Percentiles rank a stretch among this genome's conserved stretches.
Conservation (phyloP, 1,139 yeast genomes). For the Spathaspora sp. region DNA sequence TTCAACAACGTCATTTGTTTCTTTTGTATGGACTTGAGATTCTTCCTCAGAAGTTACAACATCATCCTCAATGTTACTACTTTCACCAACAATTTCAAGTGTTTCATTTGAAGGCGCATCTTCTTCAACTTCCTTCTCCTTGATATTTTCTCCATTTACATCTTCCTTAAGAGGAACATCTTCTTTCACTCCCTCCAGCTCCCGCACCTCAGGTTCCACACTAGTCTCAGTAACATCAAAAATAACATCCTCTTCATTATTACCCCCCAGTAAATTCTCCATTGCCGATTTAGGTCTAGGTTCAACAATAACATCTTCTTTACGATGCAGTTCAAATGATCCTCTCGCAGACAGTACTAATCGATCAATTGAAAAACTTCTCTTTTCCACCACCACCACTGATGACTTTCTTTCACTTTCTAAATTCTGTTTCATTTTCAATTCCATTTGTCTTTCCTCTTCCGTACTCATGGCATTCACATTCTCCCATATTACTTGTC, state of each 20-base stretch:
- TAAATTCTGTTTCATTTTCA: constrained; percentile 43
- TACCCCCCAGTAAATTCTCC: background rate
- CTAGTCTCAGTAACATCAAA: constrained; percentile 2
- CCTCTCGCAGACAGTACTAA: constrained; percentile 10
- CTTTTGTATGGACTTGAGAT: no score
- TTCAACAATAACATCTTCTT: background rate
- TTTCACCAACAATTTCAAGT: no score
- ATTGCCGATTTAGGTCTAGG: constrained; percentile 1
- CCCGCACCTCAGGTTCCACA: background rate
- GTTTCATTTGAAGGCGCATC: no score
- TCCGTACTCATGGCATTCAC: constrained; percentile 56
- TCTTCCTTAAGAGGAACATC: background rate
- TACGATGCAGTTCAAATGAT: constrained; percentile 9
- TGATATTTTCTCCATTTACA: background rate
- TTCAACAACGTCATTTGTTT: no score
- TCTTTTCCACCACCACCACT: no score
- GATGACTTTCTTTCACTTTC: constrained; percentile 18
- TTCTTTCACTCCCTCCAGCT: background rate
- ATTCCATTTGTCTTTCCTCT: constrained; percentile 51
- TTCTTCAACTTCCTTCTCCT: constrained; percentile 1
- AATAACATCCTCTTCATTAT: background rate
- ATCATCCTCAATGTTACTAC: no score
- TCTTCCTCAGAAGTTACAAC: no score
- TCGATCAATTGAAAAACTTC: constrained; percentile 8
- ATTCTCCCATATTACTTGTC: constrained; percentile 65